Percentiles rank a stretch among this genome's conserved stretches.
Evolutionary conservation across 1,284 basidiomycete species (phyloP).

Genomic region (Ceratorhiza oryzae-sativae): DNA sequence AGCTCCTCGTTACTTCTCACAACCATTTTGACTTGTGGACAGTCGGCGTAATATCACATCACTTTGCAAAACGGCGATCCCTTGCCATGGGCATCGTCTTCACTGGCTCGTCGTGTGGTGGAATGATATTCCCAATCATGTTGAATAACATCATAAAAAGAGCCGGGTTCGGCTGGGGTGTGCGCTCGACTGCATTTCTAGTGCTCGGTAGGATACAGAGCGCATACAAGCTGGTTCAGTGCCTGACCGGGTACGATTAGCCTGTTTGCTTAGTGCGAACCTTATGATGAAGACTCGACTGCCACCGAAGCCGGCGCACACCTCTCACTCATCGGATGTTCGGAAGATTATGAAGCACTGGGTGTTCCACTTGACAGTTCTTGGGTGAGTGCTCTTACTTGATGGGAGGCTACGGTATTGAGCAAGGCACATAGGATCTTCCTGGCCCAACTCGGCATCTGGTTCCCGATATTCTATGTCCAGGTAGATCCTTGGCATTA

Average conservation of each 20-base stretch:
- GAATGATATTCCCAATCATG: slow-evolving; percentile 71
- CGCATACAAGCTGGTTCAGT: background rate
- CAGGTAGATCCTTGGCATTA: slow-evolving; percentile 2
- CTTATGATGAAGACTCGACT: slow-evolving; percentile 37
- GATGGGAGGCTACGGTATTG: background rate
- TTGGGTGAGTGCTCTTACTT: background rate
- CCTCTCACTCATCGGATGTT: slow-evolving; percentile 1
- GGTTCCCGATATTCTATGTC: slow-evolving; percentile 37
- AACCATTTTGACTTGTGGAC: slow-evolving; percentile 50
- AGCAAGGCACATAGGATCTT: background rate
- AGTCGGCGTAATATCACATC: slow-evolving; percentile 61
- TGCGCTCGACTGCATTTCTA: slow-evolving; percentile 31
- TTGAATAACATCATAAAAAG: slow-evolving; percentile 62
- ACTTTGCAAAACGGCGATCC: slow-evolving; percentile 59
- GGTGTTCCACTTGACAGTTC: background rate
- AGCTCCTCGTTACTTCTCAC: background rate
- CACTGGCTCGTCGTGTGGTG: slow-evolving; percentile 62
- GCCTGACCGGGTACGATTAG: background rate
- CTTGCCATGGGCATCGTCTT: slow-evolving; percentile 60
- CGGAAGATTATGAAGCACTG: slow-evolving; percentile 16
- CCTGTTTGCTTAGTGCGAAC: slow-evolving; percentile 29
- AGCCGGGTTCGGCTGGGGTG: slow-evolving; percentile 67
- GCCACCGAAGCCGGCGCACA: slow-evolving; percentile 8
- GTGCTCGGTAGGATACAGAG: slow-evolving; percentile 1
- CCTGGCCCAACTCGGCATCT: slow-evolving; percentile 15